Conservation (phyloP, 345 rosid species). For the Euphorbia lathyris region DNA sequence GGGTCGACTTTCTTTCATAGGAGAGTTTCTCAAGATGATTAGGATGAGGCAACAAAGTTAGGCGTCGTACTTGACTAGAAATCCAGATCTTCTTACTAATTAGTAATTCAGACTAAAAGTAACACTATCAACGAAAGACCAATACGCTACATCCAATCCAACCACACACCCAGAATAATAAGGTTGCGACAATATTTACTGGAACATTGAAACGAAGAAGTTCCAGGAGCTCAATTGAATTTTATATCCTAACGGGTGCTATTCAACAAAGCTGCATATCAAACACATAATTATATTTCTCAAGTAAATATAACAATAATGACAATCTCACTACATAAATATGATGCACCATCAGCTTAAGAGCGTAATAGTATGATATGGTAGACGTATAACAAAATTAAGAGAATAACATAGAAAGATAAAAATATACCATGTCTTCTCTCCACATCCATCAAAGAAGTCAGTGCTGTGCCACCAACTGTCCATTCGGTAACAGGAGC, state of each 20-base stretch:
- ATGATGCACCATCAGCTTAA: background rate
- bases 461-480: conserved; percentile 84
- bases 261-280: background rate
- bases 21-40: too few species aligned
- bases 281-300: background rate
- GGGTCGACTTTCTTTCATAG: too few species aligned
- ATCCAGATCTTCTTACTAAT: too few species aligned
- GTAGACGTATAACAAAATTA: background rate
- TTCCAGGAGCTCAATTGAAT: background rate
- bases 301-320: background rate
- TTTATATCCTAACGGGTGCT: background rate
- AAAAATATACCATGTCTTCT: conserved; percentile 79
- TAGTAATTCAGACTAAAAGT: too few species aligned
- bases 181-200: background rate
- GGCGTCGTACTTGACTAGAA: too few species aligned
- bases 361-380: background rate
- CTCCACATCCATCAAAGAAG: conserved; percentile 96
- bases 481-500: conserved; percentile 95
- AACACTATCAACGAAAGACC: too few species aligned
- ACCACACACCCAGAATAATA: too few species aligned
- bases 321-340: background rate
- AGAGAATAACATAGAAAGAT: background rate
- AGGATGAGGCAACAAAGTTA: too few species aligned
- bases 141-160: too few species aligned
- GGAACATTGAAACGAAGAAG: background rate